Base-by-base conservation (phyloP, 306 rosid species). In the Vigna nakashimae region DNA sequence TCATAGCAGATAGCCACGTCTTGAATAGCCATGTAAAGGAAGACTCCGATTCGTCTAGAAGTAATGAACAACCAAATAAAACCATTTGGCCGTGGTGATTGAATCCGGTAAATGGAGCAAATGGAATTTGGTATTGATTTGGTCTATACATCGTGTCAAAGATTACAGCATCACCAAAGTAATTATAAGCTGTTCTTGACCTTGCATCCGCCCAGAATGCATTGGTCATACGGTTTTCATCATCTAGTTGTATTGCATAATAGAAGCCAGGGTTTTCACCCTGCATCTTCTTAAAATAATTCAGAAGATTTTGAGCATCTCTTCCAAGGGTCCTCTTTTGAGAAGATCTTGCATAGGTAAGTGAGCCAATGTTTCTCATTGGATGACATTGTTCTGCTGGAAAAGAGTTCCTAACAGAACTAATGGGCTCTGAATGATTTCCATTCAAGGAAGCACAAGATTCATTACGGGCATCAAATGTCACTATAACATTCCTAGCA, bases 151-250 rank as follows among this genome's bases (percentile, higher is more conserved):
- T 85, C 6, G 97, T 92, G 85, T 92, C 93, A 83, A 92, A 92
- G 70, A 70, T 83, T 75, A 92, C 95, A 22, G 93, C 91, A 88
- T 92, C 95, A 18, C 97, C 91, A 51, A 90, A 92, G 88, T 87
- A 52, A 46, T 83, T 87, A 87, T 92, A 92, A 56, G 95, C 90
- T 43, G 88, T 50, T 84, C 95, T 85, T 11, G 91, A 90, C 78
- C 95, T 88, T 42, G 91, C 95, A 87, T 88, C 97, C 20, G 87
- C 88, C 97, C 97, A 92, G 50, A 92, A 92, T 64, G 79, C 95
- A 68, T 92, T 90, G 20, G 88, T 90, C 97, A 92, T 85, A 76
- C 84, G 86, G 72, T 92, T 92, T 68, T 90, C 95, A 77, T 88
- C 94, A 75, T 92, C 93, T 46, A 92, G 93, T 83, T 90, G 93